A percentile compares a stretch with the other conserved stretches of the same genome.
phyloP scores from a whole-genome alignment of 108 stramenopile genomes.

The Skeletonema menzelii region DNA sequence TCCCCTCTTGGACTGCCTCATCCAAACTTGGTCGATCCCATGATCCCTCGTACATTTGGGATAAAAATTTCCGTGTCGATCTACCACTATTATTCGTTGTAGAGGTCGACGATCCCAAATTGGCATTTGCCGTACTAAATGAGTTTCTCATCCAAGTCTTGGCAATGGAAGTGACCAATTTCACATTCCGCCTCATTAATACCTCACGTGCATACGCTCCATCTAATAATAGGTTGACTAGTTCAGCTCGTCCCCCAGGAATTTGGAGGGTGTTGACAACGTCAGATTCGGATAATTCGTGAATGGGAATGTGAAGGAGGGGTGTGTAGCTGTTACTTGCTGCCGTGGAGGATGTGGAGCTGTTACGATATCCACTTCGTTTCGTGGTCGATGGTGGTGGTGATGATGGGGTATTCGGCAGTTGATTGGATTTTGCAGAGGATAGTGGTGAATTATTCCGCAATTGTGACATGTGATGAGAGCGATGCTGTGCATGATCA shows the following conservation, averaged over 20 bases:
- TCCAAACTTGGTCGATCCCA: constrained; percentile 68
- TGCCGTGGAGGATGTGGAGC: background rate
- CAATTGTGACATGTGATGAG: constrained; percentile 30
- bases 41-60: constrained; percentile 49
- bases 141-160: constrained; percentile 51
- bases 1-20: constrained; percentile 87
- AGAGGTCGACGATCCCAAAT: constrained; percentile 2
- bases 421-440: background rate
- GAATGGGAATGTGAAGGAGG: constrained; percentile 30
- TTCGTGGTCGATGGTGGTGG: background rate
- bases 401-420: background rate
- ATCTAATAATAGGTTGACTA: constrained; percentile 50
- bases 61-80: background rate
- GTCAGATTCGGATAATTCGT: constrained; percentile 54
- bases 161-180: constrained; percentile 73
- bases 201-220: constrained; percentile 63
- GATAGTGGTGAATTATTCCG: background rate
- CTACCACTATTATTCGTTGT: background rate
- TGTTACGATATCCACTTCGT: constrained; percentile 17
- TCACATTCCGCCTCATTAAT: constrained; percentile 66
- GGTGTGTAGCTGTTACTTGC: constrained; percentile 21
- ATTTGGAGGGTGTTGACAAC: constrained; percentile 40
- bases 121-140: constrained; percentile 29
- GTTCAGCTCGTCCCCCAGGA: constrained; percentile 55
- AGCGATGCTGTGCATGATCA: constrained; percentile 38